phyloP scores from a whole-genome alignment of 1,139 yeast species.

The Suhomyces bolitotheri region DNA sequence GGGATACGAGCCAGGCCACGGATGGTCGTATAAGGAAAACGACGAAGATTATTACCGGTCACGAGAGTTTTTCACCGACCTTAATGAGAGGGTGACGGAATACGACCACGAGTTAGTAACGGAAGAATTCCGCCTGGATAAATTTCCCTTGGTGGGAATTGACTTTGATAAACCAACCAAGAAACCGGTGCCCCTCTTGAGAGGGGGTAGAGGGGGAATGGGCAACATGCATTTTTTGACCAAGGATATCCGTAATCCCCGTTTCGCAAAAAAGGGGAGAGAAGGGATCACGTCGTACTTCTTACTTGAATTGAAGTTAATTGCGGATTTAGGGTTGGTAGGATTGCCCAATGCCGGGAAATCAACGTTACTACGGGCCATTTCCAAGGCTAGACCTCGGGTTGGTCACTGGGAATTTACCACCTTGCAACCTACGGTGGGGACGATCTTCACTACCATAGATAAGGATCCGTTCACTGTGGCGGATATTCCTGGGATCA shows the following conservation, averaged over 20 bases:
- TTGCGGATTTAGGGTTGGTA: slow-evolving; percentile 91
- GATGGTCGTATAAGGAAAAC: slow-evolving; percentile 83
- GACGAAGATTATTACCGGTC: slow-evolving; percentile 67
- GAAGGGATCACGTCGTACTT: slow-evolving; percentile 65
- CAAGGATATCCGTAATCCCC: slow-evolving; percentile 79
- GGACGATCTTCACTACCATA: slow-evolving; percentile 71
- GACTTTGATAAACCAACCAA: slow-evolving; percentile 68
- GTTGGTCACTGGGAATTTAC: slow-evolving; percentile 98
- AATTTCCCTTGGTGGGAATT: slow-evolving; percentile 75
- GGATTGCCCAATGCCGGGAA: slow-evolving; percentile 98
- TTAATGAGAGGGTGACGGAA: slow-evolving; percentile 61
- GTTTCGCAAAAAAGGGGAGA: slow-evolving; percentile 82
- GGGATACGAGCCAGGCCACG: slow-evolving; percentile 65
- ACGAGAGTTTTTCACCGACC: slow-evolving; percentile 62
- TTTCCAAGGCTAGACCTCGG: slow-evolving; percentile 84
- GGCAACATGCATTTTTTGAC: slow-evolving; percentile 96
- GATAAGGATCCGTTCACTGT: slow-evolving; percentile 82
- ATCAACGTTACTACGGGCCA: slow-evolving; percentile 83
- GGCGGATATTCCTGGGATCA: slow-evolving; percentile 96
- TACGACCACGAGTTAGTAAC: slow-evolving; percentile 62
- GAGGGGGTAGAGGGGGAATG: slow-evolving; percentile 92
- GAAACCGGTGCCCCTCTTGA: slow-evolving; percentile 66
- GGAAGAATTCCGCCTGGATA: slow-evolving; percentile 64
- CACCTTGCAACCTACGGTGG: slow-evolving; percentile 87
- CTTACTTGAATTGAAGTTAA: slow-evolving; percentile 75